Conservation (phyloP, 176 grass and related monocot genomes). For the maize (Zea mays) region DNA sequence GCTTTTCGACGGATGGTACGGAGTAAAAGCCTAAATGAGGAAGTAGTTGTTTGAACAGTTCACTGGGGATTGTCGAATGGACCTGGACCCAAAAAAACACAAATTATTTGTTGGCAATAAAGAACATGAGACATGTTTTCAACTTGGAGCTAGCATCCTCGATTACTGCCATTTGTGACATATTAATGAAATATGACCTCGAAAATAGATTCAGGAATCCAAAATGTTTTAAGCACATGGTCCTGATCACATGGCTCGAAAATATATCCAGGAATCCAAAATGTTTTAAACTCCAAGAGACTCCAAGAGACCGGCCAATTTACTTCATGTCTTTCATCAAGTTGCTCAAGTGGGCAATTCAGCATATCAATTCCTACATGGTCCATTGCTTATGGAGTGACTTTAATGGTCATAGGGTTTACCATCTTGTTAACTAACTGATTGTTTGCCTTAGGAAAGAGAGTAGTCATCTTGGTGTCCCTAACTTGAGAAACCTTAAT, state of each 20-base stretch:
- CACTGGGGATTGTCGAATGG: neutral
- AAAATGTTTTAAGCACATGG: neutral
- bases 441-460: neutral
- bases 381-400: too few relatives aligned
- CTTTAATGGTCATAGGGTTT: neutral
- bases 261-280: too few relatives aligned
- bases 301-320: too few relatives aligned
- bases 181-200: neutral
- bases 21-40: slow-evolving; percentile 28
- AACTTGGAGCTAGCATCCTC: slow-evolving; percentile 17
- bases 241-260: neutral
- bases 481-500: neutral
- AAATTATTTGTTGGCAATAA: neutral
- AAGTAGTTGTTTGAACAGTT: slow-evolving; percentile 19
- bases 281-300: too few relatives aligned
- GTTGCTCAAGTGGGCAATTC: too few relatives aligned
- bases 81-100: neutral
- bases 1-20: slow-evolving; percentile 39
- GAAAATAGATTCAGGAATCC: neutral
- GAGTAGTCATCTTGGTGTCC: neutral
- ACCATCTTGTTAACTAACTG: neutral
- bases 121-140: slow-evolving; percentile 28
- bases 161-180: neutral
- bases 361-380: too few relatives aligned
- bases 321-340: too few relatives aligned